phyloP scores from a whole-genome alignment of 2,329 filamentous ascomycete species.

The Pestalotiopsis sp. region DNA sequence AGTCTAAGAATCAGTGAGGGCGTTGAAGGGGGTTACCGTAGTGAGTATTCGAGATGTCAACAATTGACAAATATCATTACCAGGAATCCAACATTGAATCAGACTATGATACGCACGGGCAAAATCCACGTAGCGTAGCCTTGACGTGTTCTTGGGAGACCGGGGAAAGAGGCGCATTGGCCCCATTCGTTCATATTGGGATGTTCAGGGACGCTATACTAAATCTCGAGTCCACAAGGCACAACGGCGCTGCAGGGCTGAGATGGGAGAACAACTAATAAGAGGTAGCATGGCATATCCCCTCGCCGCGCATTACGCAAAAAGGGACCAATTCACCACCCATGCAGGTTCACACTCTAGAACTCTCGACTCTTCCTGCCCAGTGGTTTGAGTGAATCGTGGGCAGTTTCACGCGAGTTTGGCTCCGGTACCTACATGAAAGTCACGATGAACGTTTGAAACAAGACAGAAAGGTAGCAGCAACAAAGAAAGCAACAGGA shows the following conservation, averaged over 20 bases:
- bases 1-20: background rate
- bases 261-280: constrained; percentile 17
- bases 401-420: background rate
- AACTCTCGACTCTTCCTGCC: background rate
- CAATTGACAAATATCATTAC: no score
- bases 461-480: background rate
- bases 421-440: background rate
- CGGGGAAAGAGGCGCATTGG: no score
- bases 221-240: background rate
- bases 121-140: no score
- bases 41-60: no score
- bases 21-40: background rate
- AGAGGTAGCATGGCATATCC: background rate
- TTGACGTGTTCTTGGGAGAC: no score
- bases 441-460: background rate
- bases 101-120: no score
- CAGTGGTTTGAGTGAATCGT: background rate
- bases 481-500: background rate
- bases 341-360: background rate
- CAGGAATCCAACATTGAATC: no score
- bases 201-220: background rate
- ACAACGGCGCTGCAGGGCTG: constrained; percentile 22
- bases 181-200: background rate
- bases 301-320: background rate
- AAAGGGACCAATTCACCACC: background rate